Evolutionary conservation across 2,329 filamentous ascomycete genomes (phyloP), one percentile per base, ranked within the genome.

Genomic region (Xylariomycetidae sp.): DNA sequence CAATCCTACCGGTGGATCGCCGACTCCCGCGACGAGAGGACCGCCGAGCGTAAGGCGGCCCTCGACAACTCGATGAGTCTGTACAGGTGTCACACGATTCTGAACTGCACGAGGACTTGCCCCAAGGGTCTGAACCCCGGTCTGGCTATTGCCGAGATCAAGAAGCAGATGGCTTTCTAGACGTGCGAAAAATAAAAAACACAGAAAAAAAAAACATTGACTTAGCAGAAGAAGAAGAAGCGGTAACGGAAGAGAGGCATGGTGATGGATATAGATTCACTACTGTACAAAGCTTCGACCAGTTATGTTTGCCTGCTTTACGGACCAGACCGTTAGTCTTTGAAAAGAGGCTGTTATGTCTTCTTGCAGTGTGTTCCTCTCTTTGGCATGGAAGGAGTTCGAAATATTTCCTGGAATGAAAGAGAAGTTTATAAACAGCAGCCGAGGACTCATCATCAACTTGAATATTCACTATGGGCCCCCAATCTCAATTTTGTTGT

Each of bases 1-100:
- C 92, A 98, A 70, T 95, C 88, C 7, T 98, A 97, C 80, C 82
- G 90, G 59, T 98, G 92, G 92, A 75, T 98, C 49, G 85, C 82
- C 58, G 92, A 98, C 64, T 94, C 87, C 27, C 84, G 92, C 66
- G 92, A 98, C 62, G 85, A 96, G 78, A 81, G 78, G 64, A 94
- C 74, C 54, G 81, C 76, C 38, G 81, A 94, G 76, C 84, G 92
- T 62, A 92, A 92, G 77, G 80, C 82, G 47, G 85, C 85, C 39
- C 76, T 98, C 52, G 90, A 98, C 69, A 98, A 98, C 78, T 92
- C 85, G 61, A 98, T 98, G 92, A 94, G 85, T 67, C 64, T 98
- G 64, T 98, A 98, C 77, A 80, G 92, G 58, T 98, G 92, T 77
- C 92, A 98, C 75, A 98, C 92, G 45, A 98, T 98, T 61, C 80